Conservation (phyloP, 1,284 basidiomycete genomes). For the Trametes polyzona region DNA sequence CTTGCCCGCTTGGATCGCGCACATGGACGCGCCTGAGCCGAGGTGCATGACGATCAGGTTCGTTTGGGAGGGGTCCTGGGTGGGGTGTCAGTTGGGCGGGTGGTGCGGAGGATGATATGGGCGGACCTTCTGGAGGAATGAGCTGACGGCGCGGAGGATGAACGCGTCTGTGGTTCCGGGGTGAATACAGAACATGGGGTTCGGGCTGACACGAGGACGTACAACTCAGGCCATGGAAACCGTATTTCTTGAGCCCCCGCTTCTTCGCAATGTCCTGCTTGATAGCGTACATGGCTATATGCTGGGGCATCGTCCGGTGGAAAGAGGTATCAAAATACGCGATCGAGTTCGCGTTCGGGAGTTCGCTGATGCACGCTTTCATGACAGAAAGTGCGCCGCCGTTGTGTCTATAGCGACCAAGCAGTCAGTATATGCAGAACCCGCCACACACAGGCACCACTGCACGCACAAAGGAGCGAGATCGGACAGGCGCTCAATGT, state of each 20-base stretch:
- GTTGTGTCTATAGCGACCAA: slow-evolving; percentile 52
- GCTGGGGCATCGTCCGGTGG: slow-evolving; percentile 74
- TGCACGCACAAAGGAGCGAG: slow-evolving; percentile 77
- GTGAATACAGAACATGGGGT: not conserved
- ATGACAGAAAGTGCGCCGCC: slow-evolving; percentile 65
- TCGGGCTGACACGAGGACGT: slow-evolving; percentile 28
- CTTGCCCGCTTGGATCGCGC: slow-evolving; percentile 70
- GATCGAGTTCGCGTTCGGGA: slow-evolving; percentile 67
- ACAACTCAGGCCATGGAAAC: slow-evolving; percentile 85
- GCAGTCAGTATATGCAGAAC: not conserved
- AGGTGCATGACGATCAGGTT: slow-evolving; percentile 84
- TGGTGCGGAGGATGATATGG: not conserved
- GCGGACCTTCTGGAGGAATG: slow-evolving; percentile 58
- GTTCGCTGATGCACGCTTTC: slow-evolving; percentile 58
- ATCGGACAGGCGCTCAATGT: slow-evolving; percentile 77
- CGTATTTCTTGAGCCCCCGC: slow-evolving; percentile 81
- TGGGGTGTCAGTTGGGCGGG: slow-evolving; percentile 15
- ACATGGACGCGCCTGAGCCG: slow-evolving; percentile 84
- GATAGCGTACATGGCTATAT: slow-evolving; percentile 81
- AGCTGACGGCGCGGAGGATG: slow-evolving; percentile 63
- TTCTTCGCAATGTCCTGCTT: slow-evolving; percentile 62
- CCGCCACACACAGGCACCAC: no score
- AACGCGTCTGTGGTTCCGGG: slow-evolving; percentile 52
- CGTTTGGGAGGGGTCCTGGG: slow-evolving; percentile 41
- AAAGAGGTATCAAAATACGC: slow-evolving; percentile 88